These are phyloP conservation scores for Blastosporella zonata DNA, from an alignment of 1,284 basidiomycete species.

Conservation along the genomic window DNA sequence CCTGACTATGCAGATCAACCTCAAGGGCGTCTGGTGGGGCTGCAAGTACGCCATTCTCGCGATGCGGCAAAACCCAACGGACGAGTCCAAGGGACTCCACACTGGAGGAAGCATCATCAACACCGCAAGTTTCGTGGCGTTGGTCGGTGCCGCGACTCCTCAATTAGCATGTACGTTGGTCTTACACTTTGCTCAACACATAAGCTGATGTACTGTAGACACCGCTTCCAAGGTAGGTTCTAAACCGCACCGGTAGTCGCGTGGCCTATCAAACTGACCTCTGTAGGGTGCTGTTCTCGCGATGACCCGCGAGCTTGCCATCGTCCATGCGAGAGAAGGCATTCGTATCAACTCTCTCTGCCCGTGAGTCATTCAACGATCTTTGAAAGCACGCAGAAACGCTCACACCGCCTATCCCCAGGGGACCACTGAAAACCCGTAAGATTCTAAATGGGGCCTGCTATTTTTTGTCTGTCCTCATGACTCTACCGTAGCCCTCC, in stretches of 20 bases:
- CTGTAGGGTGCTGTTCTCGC: slow-evolving; percentile 87
- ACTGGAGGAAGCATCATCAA: slow-evolving; percentile 95
- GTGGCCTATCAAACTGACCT: slow-evolving; percentile 5
- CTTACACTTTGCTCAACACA: neutral
- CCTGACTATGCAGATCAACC: slow-evolving; percentile 89
- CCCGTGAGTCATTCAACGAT: slow-evolving; percentile 60
- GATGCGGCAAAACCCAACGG: slow-evolving; percentile 89
- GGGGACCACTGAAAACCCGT: slow-evolving; percentile 91
- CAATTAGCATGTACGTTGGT: slow-evolving; percentile 84
- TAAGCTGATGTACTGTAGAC: slow-evolving; percentile 42
- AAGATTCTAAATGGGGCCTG: slow-evolving; percentile 28
- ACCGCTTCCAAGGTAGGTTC: slow-evolving; percentile 75
- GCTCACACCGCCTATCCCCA: slow-evolving; percentile 30
- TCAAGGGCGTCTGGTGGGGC: slow-evolving; percentile 99
- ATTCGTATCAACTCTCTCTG: slow-evolving; percentile 95
- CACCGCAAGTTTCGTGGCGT: slow-evolving; percentile 92
- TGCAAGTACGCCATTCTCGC: slow-evolving; percentile 96
- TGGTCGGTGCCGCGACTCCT: slow-evolving; percentile 92
- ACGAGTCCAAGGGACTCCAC: slow-evolving; percentile 76
- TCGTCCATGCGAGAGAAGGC: slow-evolving; percentile 95
- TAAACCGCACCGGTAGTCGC: slow-evolving; percentile 1
- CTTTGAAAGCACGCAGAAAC: neutral
- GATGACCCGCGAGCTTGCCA: slow-evolving; percentile 97
- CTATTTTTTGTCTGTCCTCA: slow-evolving; percentile 6
- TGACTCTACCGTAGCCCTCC: slow-evolving; percentile 55